Evolutionary conservation across 768 basidiomycete species (phyloP).

Genomic region (Cyathus striatus): DNA sequence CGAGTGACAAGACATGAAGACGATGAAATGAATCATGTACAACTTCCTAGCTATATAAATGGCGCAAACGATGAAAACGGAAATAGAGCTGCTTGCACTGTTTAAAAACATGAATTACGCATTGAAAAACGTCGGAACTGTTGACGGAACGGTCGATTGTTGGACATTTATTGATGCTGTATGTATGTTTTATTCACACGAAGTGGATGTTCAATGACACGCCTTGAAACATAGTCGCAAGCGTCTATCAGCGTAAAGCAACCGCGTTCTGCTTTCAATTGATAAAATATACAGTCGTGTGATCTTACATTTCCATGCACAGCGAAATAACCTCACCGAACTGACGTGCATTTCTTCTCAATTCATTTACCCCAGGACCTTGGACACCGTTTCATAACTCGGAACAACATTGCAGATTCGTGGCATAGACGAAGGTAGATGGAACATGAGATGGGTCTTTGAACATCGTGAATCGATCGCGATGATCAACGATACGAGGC

Average conservation of each 20-base stretch:
- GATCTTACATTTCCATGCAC: background rate
- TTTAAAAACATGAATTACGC: no score
- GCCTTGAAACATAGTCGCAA: no score
- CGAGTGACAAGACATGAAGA: no score
- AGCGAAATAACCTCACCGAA: constrained; percentile 2
- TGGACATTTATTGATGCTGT: no score
- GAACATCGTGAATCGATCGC: background rate
- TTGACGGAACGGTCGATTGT: no score
- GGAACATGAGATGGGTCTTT: background rate
- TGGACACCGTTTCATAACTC: constrained; percentile 2
- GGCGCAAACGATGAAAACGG: no score
- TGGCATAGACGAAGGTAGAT: background rate
- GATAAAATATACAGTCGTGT: background rate
- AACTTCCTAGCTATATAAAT: no score
- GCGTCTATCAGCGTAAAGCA: background rate
- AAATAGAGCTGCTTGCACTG: no score
- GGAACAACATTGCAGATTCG: background rate
- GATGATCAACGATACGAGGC: constrained; percentile 1
- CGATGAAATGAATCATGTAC: no score
- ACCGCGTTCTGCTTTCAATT: background rate
- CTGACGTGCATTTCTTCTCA: background rate
- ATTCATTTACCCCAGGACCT: background rate
- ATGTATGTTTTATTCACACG: no score
- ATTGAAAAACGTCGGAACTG: no score
- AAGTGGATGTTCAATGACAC: no score